Evolutionary conservation across 495 filamentous ascomycete species (phyloP), one percentile per base, ranked within the genome.

Genomic region (Aspergillus haitiensis): DNA sequence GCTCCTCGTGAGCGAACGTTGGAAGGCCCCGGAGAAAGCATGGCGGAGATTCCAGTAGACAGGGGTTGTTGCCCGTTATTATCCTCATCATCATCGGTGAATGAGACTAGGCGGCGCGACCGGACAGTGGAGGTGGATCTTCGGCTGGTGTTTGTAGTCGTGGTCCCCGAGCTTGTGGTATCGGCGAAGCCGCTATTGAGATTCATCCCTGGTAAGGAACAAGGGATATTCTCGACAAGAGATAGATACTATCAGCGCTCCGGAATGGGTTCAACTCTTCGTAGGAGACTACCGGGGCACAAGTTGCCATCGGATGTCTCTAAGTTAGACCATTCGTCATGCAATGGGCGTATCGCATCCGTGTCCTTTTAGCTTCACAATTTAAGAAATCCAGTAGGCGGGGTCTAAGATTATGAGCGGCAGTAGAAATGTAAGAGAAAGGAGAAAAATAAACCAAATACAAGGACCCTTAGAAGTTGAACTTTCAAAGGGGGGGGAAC

Each of bases 311-410:
- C 69, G 70, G 73, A 70, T 56, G 69, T 72, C 70, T 69, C 67
- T 71, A 75, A 56, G 61, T 66, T 68, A 74, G 68, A 72, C 66
- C 77, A 77, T 77, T 71, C 75, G 76, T 73, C 68, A 77, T 76
- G 52, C 69, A 71, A 70, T 59, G 46, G 55, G 53, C 60, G 65
- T 65, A 66, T 76, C 67, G 70, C 75, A 75, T 73, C 68, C 71
- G 68, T 72, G 66, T 68, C 64, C 67, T 69, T 27, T 64, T 56
- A 49, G 52, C 37, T 44, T 44, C 35, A 27, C 21, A 13, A 42
- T 10, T 48, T 53, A 44, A 32, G 18, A 31, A 47, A 18, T 18
- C n/a, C 44, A 47, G 44, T 18, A 16, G 44, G 44, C 55, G 35
- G 40, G 44, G 56, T 42, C 15, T 40, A 40, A 40, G 47, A 56